Percentiles rank a stretch among this genome's conserved stretches.
Evolutionary conservation across 1,284 basidiomycete species (phyloP).

Genomic region (Anthracocystis panici-leucophaei): DNA sequence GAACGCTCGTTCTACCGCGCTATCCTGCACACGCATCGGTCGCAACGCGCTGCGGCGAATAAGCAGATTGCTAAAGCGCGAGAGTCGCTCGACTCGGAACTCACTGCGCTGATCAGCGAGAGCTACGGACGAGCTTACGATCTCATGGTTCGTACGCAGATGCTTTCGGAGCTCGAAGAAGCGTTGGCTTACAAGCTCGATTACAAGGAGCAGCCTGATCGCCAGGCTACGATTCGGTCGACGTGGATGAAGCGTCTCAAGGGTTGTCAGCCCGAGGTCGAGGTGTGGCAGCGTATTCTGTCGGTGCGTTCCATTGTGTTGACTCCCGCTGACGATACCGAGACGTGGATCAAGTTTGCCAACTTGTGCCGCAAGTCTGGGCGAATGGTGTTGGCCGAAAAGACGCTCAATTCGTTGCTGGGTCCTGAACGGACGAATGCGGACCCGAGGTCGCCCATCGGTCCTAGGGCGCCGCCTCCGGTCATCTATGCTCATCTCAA

Average conservation of each 20-base stretch:
- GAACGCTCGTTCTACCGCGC: conserved; percentile 97
- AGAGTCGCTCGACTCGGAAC: conserved; percentile 89
- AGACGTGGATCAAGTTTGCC: conserved; percentile 97
- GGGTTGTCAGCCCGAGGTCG: conserved; percentile 97
- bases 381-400: conserved; percentile 89
- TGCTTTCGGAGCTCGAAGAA: conserved; percentile 98
- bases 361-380: conserved; percentile 88
- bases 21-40: conserved; percentile 93
- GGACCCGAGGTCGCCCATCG: conserved; percentile 53
- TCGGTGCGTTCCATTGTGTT: conserved; percentile 95
- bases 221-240: conserved; percentile 71
- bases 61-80: conserved; percentile 94
- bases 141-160: conserved; percentile 94
- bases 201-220: conserved; percentile 82
- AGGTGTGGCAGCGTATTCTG: conserved; percentile 98
- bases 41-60: conserved; percentile 91
- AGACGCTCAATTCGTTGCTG: conserved; percentile 82
- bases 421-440: conserved; percentile 60
- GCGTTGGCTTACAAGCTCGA: conserved; percentile 90
- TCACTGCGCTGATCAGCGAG: conserved; percentile 92
- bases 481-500: conserved; percentile 98
- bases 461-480: conserved; percentile 79
- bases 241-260: conserved; percentile 76
- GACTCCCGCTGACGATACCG: conserved; percentile 91
- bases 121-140: conserved; percentile 96